These are phyloP conservation scores for Artemisia argyi DNA, from an alignment of 129 eudicot genomes.

Conservation along the genomic window DNA sequence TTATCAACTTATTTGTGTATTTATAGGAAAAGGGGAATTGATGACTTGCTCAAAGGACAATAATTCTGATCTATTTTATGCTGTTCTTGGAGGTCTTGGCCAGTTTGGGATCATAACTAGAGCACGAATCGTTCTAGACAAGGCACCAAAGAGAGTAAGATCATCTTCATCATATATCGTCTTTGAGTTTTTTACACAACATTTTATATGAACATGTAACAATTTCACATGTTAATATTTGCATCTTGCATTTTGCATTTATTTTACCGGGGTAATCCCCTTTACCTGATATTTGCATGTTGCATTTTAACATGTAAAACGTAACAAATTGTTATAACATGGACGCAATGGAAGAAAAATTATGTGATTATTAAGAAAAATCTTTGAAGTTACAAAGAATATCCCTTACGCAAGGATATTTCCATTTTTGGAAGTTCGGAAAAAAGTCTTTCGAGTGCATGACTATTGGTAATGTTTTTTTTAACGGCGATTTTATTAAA, in stretches of 20 bases:
- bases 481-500: too few relatives aligned
- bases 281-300: background rate
- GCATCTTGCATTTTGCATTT: background rate
- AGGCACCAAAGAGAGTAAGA: constrained; percentile 46
- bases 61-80: constrained; percentile 43
- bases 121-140: constrained; percentile 46
- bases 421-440: too few relatives aligned
- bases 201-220: background rate
- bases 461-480: too few relatives aligned
- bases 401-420: too few relatives aligned
- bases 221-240: background rate
- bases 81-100: constrained; percentile 57
- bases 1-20: background rate
- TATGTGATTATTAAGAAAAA: too few relatives aligned
- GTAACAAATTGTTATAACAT: too few relatives aligned
- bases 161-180: background rate
- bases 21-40: constrained; percentile 43
- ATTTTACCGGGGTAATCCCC: too few relatives aligned
- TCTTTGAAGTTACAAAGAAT: too few relatives aligned
- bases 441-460: too few relatives aligned
- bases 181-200: background rate
- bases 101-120: constrained; percentile 55
- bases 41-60: constrained; percentile 35
- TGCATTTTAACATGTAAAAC: background rate
- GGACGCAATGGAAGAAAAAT: too few relatives aligned